Evolutionary conservation across 257 asterid species (phyloP).

Genomic region (Cinchona pubescens): DNA sequence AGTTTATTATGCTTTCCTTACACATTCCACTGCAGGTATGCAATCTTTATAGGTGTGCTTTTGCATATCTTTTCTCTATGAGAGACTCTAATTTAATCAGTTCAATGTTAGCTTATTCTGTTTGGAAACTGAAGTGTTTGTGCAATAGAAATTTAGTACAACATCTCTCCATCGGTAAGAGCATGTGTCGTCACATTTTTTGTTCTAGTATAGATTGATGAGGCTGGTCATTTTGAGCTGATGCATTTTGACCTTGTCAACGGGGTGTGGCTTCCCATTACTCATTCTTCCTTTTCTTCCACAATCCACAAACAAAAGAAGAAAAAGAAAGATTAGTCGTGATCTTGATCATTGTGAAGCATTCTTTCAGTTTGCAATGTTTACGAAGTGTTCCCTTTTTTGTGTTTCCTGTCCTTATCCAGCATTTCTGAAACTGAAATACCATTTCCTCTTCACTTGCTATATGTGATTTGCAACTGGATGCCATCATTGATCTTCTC

Average conservation of each 20-base stretch:
- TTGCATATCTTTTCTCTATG: not conserved
- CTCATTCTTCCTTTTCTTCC: not conserved
- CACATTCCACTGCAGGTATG: constrained; percentile 20
- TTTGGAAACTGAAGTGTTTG: not conserved
- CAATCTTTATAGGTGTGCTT: constrained; percentile 14
- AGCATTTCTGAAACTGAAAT: not conserved
- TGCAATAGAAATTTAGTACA: not conserved
- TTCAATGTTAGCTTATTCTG: not conserved
- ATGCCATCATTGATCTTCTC: constrained; percentile 23
- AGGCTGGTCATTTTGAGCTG: too few relatives aligned
- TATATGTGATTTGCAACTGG: not conserved
- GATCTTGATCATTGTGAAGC: too few relatives aligned
- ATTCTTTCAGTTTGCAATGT: not conserved
- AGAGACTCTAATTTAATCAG: not conserved
- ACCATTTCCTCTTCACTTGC: not conserved
- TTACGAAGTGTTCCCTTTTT: not conserved
- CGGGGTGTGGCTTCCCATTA: not conserved
- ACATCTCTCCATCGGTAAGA: not conserved
- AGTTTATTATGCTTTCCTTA: constrained; percentile 29
- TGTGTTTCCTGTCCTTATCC: not conserved
- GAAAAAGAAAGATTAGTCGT: not conserved
- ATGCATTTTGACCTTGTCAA: not conserved
- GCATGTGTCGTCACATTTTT: not conserved
- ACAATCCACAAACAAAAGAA: not conserved
- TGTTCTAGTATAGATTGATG: not conserved